phyloP scores from a whole-genome alignment of 805 yeast species.

The Schizosaccharomyces octosporus region DNA sequence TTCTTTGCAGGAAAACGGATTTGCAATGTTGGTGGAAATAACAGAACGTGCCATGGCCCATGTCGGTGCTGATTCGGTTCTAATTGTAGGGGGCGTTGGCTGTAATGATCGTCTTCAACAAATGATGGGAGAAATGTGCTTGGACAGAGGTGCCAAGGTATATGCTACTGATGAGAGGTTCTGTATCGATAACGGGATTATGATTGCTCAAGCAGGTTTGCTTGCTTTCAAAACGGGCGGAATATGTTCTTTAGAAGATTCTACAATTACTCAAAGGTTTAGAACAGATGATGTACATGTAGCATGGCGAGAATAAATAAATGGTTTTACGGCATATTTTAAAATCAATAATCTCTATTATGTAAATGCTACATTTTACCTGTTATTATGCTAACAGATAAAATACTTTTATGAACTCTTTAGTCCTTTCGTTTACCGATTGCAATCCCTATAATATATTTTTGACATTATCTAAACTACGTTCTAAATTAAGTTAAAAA shows the following conservation, averaged over 20 bases:
- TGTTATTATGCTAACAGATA: no score
- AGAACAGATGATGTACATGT: slow-evolving; percentile 73
- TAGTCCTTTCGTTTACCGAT: background rate
- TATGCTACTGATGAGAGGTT: slow-evolving; percentile 91
- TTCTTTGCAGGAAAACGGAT: slow-evolving; percentile 74
- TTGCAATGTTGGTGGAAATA: slow-evolving; percentile 90
- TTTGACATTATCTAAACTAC: background rate
- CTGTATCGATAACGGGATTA: slow-evolving; percentile 92
- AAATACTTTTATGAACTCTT: no score
- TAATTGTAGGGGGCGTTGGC: slow-evolving; percentile 97
- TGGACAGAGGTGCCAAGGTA: slow-evolving; percentile 67
- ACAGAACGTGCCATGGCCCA: slow-evolving; percentile 98
- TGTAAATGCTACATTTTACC: no score
- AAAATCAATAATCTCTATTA: background rate
- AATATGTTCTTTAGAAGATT: slow-evolving; percentile 28
- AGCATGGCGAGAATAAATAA: slow-evolving; percentile 46
- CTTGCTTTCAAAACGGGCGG: slow-evolving; percentile 66
- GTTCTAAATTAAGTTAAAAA: no score
- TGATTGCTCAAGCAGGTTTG: slow-evolving; percentile 96
- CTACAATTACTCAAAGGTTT: slow-evolving; percentile 79
- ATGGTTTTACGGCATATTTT: background rate
- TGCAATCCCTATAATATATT: background rate
- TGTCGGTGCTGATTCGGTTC: slow-evolving; percentile 64
- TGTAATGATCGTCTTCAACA: slow-evolving; percentile 74
- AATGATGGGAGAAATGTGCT: slow-evolving; percentile 91